Percentiles rank a stretch among this genome's conserved stretches.
phyloP scores from a whole-genome alignment of 2,329 filamentous ascomycete genomes.

The Colletotrichum cuscutae region DNA sequence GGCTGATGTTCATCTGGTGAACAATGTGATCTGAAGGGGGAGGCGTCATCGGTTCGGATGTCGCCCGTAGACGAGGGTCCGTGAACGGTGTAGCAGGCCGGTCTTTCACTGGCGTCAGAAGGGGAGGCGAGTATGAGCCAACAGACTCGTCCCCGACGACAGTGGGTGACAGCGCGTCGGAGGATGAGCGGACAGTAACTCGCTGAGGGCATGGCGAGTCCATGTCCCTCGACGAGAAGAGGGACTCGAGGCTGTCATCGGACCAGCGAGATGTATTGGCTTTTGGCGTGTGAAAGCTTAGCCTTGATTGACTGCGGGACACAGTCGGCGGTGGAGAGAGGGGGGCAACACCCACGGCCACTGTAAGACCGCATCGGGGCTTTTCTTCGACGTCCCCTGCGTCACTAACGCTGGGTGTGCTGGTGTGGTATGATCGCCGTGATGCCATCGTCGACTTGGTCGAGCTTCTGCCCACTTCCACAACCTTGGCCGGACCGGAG shows the following conservation, averaged over 20 bases:
- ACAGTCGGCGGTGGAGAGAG: constrained; percentile 24
- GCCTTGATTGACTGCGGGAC: neutral
- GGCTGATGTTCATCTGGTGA: constrained; percentile 5
- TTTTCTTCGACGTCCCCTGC: neutral
- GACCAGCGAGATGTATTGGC: constrained; percentile 32
- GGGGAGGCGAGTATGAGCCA: constrained; percentile 1
- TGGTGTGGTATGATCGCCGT: neutral
- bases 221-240: constrained; percentile 29
- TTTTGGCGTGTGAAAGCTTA: constrained; percentile 5
- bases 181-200: constrained; percentile 21
- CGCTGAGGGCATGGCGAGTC: constrained; percentile 23
- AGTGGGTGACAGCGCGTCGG: constrained; percentile 23
- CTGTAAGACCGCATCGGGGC: neutral
- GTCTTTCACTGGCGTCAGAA: constrained; percentile 20
- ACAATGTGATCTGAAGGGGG: constrained; percentile 25
- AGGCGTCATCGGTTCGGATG: constrained; percentile 21
- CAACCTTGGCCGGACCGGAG: constrained; percentile 22
- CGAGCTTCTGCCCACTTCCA: constrained; percentile 30
- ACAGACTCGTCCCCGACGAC: constrained; percentile 24
- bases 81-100: constrained; percentile 27
- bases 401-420: constrained; percentile 1
- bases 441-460: constrained; percentile 23
- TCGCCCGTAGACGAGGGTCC: constrained; percentile 13
- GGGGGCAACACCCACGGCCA: neutral
- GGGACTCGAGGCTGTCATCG: constrained; percentile 28